phyloP scores from a whole-genome alignment of 2,329 filamentous ascomycete species.

The Triangularia verruculosa region DNA sequence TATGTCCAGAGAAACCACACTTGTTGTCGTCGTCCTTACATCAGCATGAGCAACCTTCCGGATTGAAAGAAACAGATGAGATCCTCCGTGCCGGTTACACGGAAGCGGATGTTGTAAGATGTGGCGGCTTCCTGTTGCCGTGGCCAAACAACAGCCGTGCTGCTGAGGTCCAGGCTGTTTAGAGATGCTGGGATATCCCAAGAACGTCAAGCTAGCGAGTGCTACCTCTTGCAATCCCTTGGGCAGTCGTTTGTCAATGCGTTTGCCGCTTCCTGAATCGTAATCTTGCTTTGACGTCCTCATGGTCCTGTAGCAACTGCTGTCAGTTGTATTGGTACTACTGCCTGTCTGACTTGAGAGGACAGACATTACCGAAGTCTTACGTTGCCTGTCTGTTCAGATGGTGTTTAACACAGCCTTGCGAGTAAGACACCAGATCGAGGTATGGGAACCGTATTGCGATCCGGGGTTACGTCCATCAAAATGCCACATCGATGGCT shows the following conservation, averaged over 20 bases:
- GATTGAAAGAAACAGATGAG: background rate
- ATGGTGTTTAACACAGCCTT: background rate
- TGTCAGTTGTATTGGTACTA: no score
- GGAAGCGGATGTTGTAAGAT: background rate
- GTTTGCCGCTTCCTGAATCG: conserved; percentile 2
- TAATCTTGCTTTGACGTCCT: background rate
- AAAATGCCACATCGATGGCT: background rate
- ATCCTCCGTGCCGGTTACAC: background rate
- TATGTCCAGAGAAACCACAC: background rate
- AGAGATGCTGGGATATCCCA: background rate
- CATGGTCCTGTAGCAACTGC: no score
- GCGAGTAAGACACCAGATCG: background rate
- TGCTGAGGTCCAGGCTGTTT: conserved; percentile 15
- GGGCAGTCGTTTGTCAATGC: background rate
- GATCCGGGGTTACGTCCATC: background rate
- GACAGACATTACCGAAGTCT: background rate
- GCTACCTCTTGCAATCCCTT: no score
- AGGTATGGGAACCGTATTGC: background rate
- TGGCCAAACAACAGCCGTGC: conserved; percentile 11
- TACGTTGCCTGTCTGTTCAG: background rate
- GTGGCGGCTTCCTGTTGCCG: background rate
- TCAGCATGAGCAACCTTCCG: background rate
- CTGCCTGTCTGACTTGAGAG: background rate
- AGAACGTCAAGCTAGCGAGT: no score
- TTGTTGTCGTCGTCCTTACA: background rate